A percentile compares a stretch with the other conserved stretches of the same genome.
Conservation (phyloP, 2,329 filamentous ascomycete genomes). For the Pseudocercospora fuligena region DNA sequence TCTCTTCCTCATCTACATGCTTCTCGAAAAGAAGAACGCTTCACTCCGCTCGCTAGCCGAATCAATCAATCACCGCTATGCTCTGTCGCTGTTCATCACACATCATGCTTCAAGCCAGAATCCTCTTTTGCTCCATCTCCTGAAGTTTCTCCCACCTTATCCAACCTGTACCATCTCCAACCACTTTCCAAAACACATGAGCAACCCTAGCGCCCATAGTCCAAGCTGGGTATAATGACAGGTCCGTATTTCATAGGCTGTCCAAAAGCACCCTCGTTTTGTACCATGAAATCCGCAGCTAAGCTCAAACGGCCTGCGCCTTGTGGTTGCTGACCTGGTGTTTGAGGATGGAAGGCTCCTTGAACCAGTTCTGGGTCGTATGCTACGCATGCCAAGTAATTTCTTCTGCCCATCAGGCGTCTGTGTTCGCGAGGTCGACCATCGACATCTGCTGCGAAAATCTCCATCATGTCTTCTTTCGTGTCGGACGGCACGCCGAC, state of each 20-base stretch:
- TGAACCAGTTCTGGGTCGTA: slow-evolving; percentile 84
- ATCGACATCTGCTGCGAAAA: slow-evolving; percentile 92
- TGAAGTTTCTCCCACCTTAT: background rate
- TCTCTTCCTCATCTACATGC: slow-evolving; percentile 2
- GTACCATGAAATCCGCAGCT: slow-evolving; percentile 95
- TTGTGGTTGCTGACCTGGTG: slow-evolving; percentile 29
- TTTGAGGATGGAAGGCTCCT: slow-evolving; percentile 34
- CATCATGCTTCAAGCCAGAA: background rate
- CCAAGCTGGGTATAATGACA: slow-evolving; percentile 81
- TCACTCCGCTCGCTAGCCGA: background rate
- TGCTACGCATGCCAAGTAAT: slow-evolving; percentile 91
- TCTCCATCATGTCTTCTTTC: slow-evolving; percentile 99
- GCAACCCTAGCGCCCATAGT: slow-evolving; percentile 51
- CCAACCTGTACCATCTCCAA: slow-evolving; percentile 1
- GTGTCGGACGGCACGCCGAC: slow-evolving; percentile 74
- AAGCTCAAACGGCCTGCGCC: slow-evolving; percentile 69
- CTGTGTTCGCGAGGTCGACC: slow-evolving; percentile 82
- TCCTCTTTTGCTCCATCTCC: background rate
- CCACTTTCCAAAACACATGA: slow-evolving; percentile 7
- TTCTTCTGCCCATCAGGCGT: slow-evolving; percentile 89
- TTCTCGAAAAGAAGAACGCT: background rate
- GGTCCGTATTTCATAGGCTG: slow-evolving; percentile 94
- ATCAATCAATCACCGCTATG: slow-evolving; percentile 1
- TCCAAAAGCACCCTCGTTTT: slow-evolving; percentile 81
- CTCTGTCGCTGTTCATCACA: background rate